Base-by-base conservation (phyloP, 768 basidiomycete species). In the Rhizopogon vesiculosus region DNA sequence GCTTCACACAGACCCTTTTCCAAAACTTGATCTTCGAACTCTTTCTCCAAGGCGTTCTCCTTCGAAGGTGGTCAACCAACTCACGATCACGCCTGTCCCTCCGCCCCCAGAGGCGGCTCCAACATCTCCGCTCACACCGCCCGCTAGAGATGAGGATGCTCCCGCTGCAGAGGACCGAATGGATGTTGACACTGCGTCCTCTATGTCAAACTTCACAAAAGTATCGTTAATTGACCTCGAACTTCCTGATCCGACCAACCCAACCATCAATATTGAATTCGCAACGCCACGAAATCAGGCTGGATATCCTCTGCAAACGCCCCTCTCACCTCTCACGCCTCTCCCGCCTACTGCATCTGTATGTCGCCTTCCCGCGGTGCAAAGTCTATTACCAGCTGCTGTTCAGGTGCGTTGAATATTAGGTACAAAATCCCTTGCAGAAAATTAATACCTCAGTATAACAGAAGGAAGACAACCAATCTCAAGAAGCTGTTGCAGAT, bases 321-420 rank as follows among this genome's bases (percentile, higher is more conserved):
- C 74, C 9, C 64, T 73, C 56, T 78, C 77, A 1, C 77, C 77
- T 16, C 69, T 85, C 38, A 82, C 83, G 7, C 82, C 83, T 7
- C 61, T 81, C 35, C 76, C 80, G 6, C 72, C 76, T 56, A 80
- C 82, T 1, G 81, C 81, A 5, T 62, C 64, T 29, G 18, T 38
- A 3, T 59, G 49, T 48, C 22, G 19, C 39, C 44, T 53, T 7
- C 60, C 59, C 19, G 46, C 33, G 18, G 59, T 59, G 44, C 59
- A 45, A 39, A 45, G 28, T 44, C 43, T 68, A 38, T 28, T 63
- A 12, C 25, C 19, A 15, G 15, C 15, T 8, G 48, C 8, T 38
- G 22, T 54, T 7, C 57, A 64, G 40, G 68, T 70, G 57, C 16
- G 65, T 56, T 12, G n/a, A n/a, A 19, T 41, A 31, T 19, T 13